Percentiles rank a stretch among this genome's conserved stretches.
Conservation (phyloP, 257 asterid species). For the Forsythia viridissima region DNA sequence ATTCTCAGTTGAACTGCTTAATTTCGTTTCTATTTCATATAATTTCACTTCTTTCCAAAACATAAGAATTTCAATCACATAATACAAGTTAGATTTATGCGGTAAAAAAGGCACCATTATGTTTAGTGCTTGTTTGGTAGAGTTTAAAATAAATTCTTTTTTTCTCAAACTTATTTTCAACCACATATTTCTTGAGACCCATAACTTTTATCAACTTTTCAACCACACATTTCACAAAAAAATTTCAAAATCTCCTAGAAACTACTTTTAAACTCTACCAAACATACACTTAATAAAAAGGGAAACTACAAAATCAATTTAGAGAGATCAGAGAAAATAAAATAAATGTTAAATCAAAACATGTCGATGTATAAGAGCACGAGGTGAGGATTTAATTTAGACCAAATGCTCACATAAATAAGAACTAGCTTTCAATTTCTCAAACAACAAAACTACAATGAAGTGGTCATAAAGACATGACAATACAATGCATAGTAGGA, state of each 20-base stretch:
- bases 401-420: background rate
- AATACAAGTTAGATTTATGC: background rate
- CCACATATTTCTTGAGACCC: too few relatives aligned
- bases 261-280: too few relatives aligned
- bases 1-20: background rate
- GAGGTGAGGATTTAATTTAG: background rate
- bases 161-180: too few relatives aligned
- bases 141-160: too few relatives aligned
- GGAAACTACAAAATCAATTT: background rate
- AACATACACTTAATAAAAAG: too few relatives aligned
- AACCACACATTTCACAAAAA: too few relatives aligned
- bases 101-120: background rate
- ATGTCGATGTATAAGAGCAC: background rate
- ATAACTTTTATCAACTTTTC: too few relatives aligned
- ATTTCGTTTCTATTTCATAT: background rate
- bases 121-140: background rate
- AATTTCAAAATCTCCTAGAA: too few relatives aligned
- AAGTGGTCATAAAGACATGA: background rate
- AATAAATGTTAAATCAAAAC: background rate
- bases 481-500: too few relatives aligned
- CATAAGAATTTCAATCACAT: background rate
- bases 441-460: background rate
- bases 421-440: background rate
- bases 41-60: background rate
- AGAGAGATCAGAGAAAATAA: background rate